These are phyloP conservation scores for Cladobotryum protrusum DNA, from an alignment of 2,329 filamentous ascomycete species.

Conservation along the genomic window DNA sequence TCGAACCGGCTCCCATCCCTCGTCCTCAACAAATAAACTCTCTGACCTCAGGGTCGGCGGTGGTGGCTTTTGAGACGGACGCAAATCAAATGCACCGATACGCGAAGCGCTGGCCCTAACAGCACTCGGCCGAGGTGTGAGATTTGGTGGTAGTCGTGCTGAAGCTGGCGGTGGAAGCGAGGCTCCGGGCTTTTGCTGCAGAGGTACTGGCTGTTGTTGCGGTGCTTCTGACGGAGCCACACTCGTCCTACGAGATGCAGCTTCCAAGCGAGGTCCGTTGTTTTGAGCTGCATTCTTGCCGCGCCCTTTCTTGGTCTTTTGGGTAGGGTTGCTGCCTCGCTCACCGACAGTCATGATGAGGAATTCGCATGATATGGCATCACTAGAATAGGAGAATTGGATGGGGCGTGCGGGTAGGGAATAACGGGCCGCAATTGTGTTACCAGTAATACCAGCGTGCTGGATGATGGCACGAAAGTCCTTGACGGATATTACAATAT, in stretches of 20 bases:
- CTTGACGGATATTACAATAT: slow-evolving; percentile 75
- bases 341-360: slow-evolving; percentile 79
- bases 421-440: slow-evolving; percentile 62
- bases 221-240: slow-evolving; percentile 30
- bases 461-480: slow-evolving; percentile 75
- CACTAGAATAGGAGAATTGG: slow-evolving; percentile 63
- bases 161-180: slow-evolving; percentile 17
- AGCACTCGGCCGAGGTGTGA: slow-evolving; percentile 28
- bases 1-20: slow-evolving; percentile 66
- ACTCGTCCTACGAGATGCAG: slow-evolving; percentile 40
- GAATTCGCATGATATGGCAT: slow-evolving; percentile 67
- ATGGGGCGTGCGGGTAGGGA: slow-evolving; percentile 66
- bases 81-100: slow-evolving; percentile 37
- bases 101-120: slow-evolving; percentile 30
- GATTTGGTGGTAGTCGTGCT: slow-evolving; percentile 22
- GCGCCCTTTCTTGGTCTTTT: slow-evolving; percentile 42
- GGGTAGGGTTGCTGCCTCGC: slow-evolving; percentile 41
- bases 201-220: slow-evolving; percentile 15
- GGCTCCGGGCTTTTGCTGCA: slow-evolving; percentile 12
- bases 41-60: slow-evolving; percentile 56
- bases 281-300: slow-evolving; percentile 30
- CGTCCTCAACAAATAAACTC: slow-evolving; percentile 70
- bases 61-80: slow-evolving; percentile 49
- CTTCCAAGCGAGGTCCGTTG: slow-evolving; percentile 39
- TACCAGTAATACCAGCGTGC: slow-evolving; percentile 64